Percentiles rank a stretch among this genome's conserved stretches.
Evolutionary conservation across 2,329 filamentous ascomycete species (phyloP).

Genomic region (Aspergillus sergii): DNA sequence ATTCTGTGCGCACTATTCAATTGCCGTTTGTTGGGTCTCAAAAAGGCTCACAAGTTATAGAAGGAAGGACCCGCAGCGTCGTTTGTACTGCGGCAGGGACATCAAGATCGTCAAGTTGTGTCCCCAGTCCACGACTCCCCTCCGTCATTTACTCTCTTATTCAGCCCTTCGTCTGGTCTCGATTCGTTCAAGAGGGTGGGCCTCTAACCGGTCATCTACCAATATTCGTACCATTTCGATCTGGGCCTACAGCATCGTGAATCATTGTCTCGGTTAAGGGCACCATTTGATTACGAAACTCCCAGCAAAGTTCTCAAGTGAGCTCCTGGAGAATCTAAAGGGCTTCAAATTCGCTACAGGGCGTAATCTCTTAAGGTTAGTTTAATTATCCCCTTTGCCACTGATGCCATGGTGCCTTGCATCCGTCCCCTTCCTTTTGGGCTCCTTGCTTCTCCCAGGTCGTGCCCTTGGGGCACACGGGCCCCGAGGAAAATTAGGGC

Average conservation of each 20-base stretch:
- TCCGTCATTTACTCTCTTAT: conserved; percentile 5
- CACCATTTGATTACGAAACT: conserved; percentile 20
- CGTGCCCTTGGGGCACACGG: conserved; percentile 29
- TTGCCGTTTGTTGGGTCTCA: conserved; percentile 22
- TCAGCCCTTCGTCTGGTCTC: conserved; percentile 11
- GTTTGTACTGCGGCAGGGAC: conserved; percentile 23
- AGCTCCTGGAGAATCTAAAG: conserved; percentile 6
- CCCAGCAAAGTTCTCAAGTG: conserved; percentile 12
- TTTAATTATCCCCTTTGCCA: conserved; percentile 28
- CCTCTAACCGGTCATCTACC: conserved; percentile 11
- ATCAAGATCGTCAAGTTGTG: conserved; percentile 20
- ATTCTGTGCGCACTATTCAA: conserved; percentile 14
- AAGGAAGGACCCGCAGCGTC: conserved; percentile 17
- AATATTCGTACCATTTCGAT: conserved; percentile 12
- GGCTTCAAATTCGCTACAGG: conserved; percentile 5
- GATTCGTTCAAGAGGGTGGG: conserved; percentile 19
- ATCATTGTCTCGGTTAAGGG: conserved; percentile 31
- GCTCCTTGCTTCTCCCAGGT: conserved; percentile 37
- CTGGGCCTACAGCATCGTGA: conserved; percentile 24
- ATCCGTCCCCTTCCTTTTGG: conserved; percentile 29
- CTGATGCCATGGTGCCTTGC: conserved; percentile 36
- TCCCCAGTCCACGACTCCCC: conserved; percentile 7
- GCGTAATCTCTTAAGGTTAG: conserved; percentile 33
- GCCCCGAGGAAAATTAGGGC: conserved; percentile 29
- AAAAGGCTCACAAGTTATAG: conserved; percentile 15